These are phyloP conservation scores for Biscogniauxia sp. DNA, from an alignment of 2,329 filamentous ascomycete genomes.

Conservation along the genomic window DNA sequence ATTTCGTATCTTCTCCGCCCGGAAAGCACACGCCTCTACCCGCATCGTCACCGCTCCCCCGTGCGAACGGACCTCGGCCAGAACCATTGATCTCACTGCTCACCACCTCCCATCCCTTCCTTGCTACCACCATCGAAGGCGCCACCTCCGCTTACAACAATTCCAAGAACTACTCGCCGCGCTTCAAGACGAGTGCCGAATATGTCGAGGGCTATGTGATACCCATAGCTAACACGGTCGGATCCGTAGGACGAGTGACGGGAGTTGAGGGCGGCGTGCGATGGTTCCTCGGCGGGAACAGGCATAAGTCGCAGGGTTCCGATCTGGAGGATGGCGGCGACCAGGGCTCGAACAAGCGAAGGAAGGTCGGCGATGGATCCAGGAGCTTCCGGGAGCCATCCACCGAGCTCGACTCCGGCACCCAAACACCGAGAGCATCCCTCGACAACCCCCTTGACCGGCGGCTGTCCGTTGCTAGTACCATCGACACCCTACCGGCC, in stretches of 20 bases:
- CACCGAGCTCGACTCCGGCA: conserved; percentile 26
- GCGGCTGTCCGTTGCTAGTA: conserved; percentile 63
- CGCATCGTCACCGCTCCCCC: conserved; percentile 38
- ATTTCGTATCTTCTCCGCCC: conserved; percentile 65
- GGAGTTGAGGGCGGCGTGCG: conserved; percentile 85
- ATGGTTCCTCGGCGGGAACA: conserved; percentile 70
- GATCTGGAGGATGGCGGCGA: conserved; percentile 45
- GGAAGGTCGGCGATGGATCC: conserved; percentile 47
- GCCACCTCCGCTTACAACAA: conserved; percentile 82
- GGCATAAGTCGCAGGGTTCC: conserved; percentile 45
- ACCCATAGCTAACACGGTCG: conserved; percentile 82
- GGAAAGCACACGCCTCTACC: conserved; percentile 42
- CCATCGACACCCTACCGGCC: conserved; percentile 73
- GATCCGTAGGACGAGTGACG: conserved; percentile 77
- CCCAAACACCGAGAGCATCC: conserved; percentile 33
- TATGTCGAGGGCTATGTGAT: conserved; percentile 87
- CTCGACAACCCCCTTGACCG: conserved; percentile 40
- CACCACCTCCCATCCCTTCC: conserved; percentile 81
- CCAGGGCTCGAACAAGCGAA: conserved; percentile 54
- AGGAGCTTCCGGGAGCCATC: conserved; percentile 31
- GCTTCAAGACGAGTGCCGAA: conserved; percentile 85
- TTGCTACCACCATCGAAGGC: conserved; percentile 80
- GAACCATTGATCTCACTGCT: conserved; percentile 85
- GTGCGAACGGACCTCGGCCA: conserved; percentile 48
- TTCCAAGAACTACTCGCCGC: conserved; percentile 86